phyloP scores from a whole-genome alignment of 169 alveolate genomes.

The Plasmodium malariae region DNA sequence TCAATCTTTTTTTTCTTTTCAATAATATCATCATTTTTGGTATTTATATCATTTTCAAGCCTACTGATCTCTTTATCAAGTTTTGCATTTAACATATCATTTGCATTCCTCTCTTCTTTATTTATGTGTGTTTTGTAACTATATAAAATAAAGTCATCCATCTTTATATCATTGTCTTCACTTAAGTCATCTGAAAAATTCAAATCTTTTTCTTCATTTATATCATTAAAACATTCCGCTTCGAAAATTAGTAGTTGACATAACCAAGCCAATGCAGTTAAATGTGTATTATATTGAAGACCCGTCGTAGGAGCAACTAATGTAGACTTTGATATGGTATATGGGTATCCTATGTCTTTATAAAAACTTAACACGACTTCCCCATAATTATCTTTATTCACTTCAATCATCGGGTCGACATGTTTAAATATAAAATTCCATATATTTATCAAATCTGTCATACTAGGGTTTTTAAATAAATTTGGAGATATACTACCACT shows the following conservation, averaged over 20 bases:
- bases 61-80: slow-evolving; percentile 49
- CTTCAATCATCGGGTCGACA: slow-evolving; percentile 75
- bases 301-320: slow-evolving; percentile 89
- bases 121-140: slow-evolving; percentile 56
- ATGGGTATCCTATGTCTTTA: slow-evolving; percentile 85
- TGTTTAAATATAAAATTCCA: slow-evolving; percentile 77
- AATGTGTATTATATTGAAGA: slow-evolving; percentile 86
- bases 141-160: slow-evolving; percentile 67
- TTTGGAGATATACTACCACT: slow-evolving; percentile 73
- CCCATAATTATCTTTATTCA: slow-evolving; percentile 75
- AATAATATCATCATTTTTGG: slow-evolving; percentile 53
- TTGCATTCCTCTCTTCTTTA: slow-evolving; percentile 50
- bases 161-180: slow-evolving; percentile 60
- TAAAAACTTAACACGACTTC: slow-evolving; percentile 78
- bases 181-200: slow-evolving; percentile 74
- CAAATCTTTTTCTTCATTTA: slow-evolving; percentile 77
- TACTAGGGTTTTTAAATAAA: slow-evolving; percentile 74
- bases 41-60: slow-evolving; percentile 24
- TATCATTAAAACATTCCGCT: slow-evolving; percentile 83
- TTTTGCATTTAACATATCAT: slow-evolving; percentile 49
- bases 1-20: slow-evolving; percentile 71
- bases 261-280: slow-evolving; percentile 87
- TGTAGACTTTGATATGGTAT: slow-evolving; percentile 85
- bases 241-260: slow-evolving; percentile 87
- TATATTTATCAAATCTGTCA: slow-evolving; percentile 76